Evolutionary conservation across 108 stramenopile genomes (phyloP), one percentile per base, ranked within the genome.

Genomic region (Skeletonema tropicum): DNA sequence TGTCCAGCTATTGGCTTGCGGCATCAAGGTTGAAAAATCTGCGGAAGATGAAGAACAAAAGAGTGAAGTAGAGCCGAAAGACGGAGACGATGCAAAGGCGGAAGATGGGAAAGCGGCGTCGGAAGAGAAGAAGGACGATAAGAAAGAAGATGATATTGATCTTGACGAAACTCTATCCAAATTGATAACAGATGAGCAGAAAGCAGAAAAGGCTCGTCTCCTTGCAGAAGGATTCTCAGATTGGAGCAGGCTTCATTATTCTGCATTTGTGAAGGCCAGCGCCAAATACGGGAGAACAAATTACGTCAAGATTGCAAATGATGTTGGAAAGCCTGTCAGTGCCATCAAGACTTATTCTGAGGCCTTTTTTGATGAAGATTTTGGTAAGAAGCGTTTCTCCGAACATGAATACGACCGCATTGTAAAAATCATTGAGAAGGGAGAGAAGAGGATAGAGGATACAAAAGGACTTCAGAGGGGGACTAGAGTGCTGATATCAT

Each of bases 341-440:
- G 86, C 85, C 10, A 80, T 92, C 9, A 69, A 87, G 64, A 60
- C 72, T 15, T 95, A 87, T 61, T 75, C 88, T 0, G 64, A 76
- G 21, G 86, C 91, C 13, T 93, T 95, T 66, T 95, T 89, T 89
- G 87, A 89, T 26, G 87, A 92, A 35, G 68, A 80, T 39, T 60
- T 88, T 29, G 93, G 93, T 17, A 89, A 87, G 68, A 69, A 84
- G 19, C 85, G 91, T 25, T 85, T 93, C 65, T 87, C 92, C 1
- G 91, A 92, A 48, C 89, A 94, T 61, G 94, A 95, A 69, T 93
- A 92, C 74, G 92, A 93, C 10, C 92, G 92, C n/a, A 86, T 89
- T 19, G 85, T 89, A n/a, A 93, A 91, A 25, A 60, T 87, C 15
- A 88, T 95, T 58, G 92, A 92, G 61, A 87, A 84, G 55, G 94